phyloP scores from a whole-genome alignment of 306 rosid species.

The Rosa lucieae region DNA sequence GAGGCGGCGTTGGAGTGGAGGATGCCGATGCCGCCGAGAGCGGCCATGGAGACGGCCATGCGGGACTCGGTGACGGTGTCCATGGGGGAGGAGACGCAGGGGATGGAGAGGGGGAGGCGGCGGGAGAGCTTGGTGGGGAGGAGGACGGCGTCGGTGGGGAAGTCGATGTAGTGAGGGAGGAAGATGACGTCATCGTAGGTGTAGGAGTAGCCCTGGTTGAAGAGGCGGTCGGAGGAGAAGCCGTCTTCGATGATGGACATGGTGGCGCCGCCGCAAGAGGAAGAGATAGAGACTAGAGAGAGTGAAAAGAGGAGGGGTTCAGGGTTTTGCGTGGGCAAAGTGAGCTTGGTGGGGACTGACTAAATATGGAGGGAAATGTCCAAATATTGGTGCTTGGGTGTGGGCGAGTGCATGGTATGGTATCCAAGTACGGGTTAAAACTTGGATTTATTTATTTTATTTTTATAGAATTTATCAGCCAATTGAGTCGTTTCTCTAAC shows the following conservation, averaged over 20 bases:
- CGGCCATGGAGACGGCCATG: slow-evolving; percentile 83
- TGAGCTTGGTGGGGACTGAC: no score
- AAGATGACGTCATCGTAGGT: slow-evolving; percentile 90
- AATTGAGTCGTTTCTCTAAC: no score
- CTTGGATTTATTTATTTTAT: no score
- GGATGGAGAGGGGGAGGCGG: slow-evolving; percentile 53
- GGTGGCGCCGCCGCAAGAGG: background rate
- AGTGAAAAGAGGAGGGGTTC: background rate
- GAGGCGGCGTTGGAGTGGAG: slow-evolving; percentile 60
- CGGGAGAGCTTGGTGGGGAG: slow-evolving; percentile 62
- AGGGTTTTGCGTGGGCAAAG: background rate
- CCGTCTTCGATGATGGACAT: slow-evolving; percentile 56
- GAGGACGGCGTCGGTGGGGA: slow-evolving; percentile 66
- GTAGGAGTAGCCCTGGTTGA: slow-evolving; percentile 81
- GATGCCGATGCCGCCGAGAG: slow-evolving; percentile 72
- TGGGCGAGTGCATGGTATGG: background rate
- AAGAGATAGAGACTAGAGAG: background rate
- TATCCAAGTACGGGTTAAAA: no score
- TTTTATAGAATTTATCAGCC: no score
- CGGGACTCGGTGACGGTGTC: slow-evolving; percentile 77
- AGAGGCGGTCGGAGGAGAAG: slow-evolving; percentile 66
- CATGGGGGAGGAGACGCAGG: slow-evolving; percentile 94
- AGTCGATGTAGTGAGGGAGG: slow-evolving; percentile 91
- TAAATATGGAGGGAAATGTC: slow-evolving; percentile 19
- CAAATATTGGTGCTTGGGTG: background rate